Conservation (phyloP, 768 basidiomycete species). For the Mycena alexandri region DNA sequence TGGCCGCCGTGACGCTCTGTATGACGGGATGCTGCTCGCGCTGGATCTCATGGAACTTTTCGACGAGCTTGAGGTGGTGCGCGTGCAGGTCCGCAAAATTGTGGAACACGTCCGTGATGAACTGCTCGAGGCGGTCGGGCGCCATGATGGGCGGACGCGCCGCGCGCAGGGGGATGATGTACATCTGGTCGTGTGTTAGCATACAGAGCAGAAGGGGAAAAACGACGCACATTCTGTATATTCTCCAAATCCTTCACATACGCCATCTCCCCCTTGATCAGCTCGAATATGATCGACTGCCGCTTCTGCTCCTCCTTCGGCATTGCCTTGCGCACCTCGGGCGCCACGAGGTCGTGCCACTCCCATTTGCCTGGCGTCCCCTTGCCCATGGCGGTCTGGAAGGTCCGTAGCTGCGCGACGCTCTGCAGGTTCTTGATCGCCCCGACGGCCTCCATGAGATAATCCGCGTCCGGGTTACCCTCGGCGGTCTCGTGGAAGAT, state of each 20-base stretch:
- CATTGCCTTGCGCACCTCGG: constrained; percentile 71
- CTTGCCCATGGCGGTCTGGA: constrained; percentile 90
- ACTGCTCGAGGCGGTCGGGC: constrained; percentile 75
- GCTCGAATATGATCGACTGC: constrained; percentile 91
- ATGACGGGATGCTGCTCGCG: constrained; percentile 88
- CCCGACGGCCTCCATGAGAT: constrained; percentile 82
- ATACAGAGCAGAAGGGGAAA: too few species aligned
- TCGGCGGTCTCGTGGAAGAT: constrained; percentile 85
- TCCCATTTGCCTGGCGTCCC: constrained; percentile 87
- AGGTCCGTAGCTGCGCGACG: constrained; percentile 86
- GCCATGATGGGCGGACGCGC: constrained; percentile 85
- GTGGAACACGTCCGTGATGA: constrained; percentile 90
- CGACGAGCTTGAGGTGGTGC: constrained; percentile 82
- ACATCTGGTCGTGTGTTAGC: constrained; percentile 66
- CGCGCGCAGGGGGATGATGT: constrained; percentile 77
- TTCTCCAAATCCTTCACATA: constrained; percentile 94
- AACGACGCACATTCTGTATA: constrained; percentile 72
- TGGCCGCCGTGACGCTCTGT: constrained; percentile 78
- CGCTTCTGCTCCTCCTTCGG: constrained; percentile 86
- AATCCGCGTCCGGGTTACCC: constrained; percentile 87
- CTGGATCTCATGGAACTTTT: constrained; percentile 88
- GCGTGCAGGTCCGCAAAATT: constrained; percentile 83
- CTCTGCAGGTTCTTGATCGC: constrained; percentile 87
- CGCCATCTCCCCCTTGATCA: constrained; percentile 96
- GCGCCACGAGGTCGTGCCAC: constrained; percentile 89